A percentile compares a stretch with the other conserved stretches of the same genome.
These are phyloP conservation scores for Cordyceps militaris DNA, from an alignment of 2,329 filamentous ascomycete species.

Conservation along the genomic window DNA sequence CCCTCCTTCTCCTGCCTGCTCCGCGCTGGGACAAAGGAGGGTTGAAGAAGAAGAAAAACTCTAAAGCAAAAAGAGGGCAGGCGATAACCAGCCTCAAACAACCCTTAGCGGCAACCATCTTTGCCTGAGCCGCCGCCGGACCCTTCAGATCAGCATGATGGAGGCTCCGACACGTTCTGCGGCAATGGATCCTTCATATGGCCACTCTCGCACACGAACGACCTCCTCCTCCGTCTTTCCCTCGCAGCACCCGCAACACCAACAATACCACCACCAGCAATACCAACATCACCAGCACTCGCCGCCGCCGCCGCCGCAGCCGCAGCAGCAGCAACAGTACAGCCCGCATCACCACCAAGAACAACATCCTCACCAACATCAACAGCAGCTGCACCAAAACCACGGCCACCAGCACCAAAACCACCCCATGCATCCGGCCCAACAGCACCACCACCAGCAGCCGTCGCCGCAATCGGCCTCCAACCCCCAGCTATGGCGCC, in stretches of 20 bases:
- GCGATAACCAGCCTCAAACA: background rate
- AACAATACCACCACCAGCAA: background rate
- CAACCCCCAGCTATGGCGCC: conserved; percentile 37
- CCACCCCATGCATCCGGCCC: conserved; percentile 6
- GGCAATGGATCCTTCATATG: conserved; percentile 34
- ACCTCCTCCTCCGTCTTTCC: conserved; percentile 49
- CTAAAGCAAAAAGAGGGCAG: background rate
- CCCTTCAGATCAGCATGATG: conserved; percentile 2
- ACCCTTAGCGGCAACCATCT: background rate
- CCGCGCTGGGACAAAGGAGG: background rate
- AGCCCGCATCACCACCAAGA: background rate
- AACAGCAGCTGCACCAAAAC: conserved; percentile 6
- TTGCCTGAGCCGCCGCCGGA: background rate
- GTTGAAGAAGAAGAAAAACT: too few species aligned
- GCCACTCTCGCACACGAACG: conserved; percentile 50
- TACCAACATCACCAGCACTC: background rate
- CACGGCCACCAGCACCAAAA: background rate
- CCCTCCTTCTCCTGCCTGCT: background rate
- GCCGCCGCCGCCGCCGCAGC: background rate
- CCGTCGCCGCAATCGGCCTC: conserved; percentile 25
- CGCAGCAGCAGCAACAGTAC: background rate
- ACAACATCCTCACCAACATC: conserved; percentile 19
- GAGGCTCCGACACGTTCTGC: conserved; percentile 19
- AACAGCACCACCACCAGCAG: conserved; percentile 25
- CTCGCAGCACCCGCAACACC: background rate